These are phyloP conservation scores for Hypoxylon fuscum DNA, from an alignment of 495 filamentous ascomycete genomes.

Conservation along the genomic window DNA sequence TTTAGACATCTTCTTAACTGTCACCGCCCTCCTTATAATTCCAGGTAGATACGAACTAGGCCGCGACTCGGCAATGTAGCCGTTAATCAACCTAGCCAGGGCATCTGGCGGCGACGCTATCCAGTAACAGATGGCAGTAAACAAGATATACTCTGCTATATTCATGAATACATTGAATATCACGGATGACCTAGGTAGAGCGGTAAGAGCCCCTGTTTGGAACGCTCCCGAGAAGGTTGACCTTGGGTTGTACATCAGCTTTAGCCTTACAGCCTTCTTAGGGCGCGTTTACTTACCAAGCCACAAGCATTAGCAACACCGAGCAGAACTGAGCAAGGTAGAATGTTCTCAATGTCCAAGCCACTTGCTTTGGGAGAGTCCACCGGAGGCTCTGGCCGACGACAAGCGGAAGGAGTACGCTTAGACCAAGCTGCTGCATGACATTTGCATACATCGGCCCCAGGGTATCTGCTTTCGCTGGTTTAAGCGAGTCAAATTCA, in stretches of 20 bases:
- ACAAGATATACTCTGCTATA: conserved; percentile 60
- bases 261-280: background rate
- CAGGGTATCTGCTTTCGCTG: conserved; percentile 53
- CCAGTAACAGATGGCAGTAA: conserved; percentile 60
- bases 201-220: conserved; percentile 60
- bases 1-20: conserved; percentile 51
- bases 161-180: conserved; percentile 64
- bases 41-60: conserved; percentile 28
- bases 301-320: conserved; percentile 57
- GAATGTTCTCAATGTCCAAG: conserved; percentile 53
- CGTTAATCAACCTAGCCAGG: conserved; percentile 32
- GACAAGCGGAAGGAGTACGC: conserved; percentile 58
- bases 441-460: conserved; percentile 61
- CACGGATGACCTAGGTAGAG: conserved; percentile 56
- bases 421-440: conserved; percentile 61
- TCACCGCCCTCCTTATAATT: conserved; percentile 29
- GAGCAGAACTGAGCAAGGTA: conserved; percentile 57
- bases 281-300: conserved; percentile 56
- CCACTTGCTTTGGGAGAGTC: conserved; percentile 55
- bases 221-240: conserved; percentile 65
- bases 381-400: conserved; percentile 60
- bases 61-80: conserved; percentile 32
- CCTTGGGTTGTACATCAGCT: conserved; percentile 42
- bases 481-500: conserved; percentile 57
- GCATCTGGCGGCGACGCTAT: conserved; percentile 52